These are phyloP conservation scores for Colletotrichum melonis DNA, from an alignment of 2,329 filamentous ascomycete species.

Conservation along the genomic window DNA sequence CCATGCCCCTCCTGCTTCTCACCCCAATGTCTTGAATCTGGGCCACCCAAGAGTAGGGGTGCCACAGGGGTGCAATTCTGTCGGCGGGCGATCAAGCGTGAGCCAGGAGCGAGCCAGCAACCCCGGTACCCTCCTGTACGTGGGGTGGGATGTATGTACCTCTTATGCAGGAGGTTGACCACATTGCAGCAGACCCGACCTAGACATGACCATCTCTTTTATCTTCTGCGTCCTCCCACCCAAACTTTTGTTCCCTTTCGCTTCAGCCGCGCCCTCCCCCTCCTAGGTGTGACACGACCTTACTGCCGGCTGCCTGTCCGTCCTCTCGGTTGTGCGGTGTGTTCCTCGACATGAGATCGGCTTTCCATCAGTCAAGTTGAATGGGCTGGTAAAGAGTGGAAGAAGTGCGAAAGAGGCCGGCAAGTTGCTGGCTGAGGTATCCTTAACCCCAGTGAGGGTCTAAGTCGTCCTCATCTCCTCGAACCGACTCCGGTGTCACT, in stretches of 20 bases:
- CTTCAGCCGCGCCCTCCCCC: constrained; percentile 29
- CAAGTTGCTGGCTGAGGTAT: not conserved
- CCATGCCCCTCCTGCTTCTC: not conserved
- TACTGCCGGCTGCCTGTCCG: constrained; percentile 26
- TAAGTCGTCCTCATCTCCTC: not conserved
- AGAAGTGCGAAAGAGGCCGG: constrained; percentile 15
- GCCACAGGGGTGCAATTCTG: constrained; percentile 24
- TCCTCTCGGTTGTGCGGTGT: constrained; percentile 13
- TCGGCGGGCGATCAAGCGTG: constrained; percentile 28
- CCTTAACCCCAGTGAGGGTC: not conserved
- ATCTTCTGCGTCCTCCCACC: constrained; percentile 34
- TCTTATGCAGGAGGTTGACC: constrained; percentile 35
- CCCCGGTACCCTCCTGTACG: constrained; percentile 30
- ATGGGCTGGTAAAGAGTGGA: constrained; percentile 22
- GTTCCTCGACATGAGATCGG: constrained; percentile 29
- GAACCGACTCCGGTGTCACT: not conserved
- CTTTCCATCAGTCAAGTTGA: constrained; percentile 12
- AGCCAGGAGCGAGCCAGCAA: constrained; percentile 21
- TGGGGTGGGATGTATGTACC: constrained; percentile 19
- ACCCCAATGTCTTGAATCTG: constrained; percentile 4
- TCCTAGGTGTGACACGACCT: constrained; percentile 33
- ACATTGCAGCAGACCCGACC: constrained; percentile 32
- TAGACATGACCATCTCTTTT: constrained; percentile 29
- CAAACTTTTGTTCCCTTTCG: constrained; percentile 10
- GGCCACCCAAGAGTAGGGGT: constrained; percentile 6